Evolutionary conservation across 331 rosid genomes (phyloP), one percentile per base, ranked within the genome.

Genomic region (Phaseolus coccineus): DNA sequence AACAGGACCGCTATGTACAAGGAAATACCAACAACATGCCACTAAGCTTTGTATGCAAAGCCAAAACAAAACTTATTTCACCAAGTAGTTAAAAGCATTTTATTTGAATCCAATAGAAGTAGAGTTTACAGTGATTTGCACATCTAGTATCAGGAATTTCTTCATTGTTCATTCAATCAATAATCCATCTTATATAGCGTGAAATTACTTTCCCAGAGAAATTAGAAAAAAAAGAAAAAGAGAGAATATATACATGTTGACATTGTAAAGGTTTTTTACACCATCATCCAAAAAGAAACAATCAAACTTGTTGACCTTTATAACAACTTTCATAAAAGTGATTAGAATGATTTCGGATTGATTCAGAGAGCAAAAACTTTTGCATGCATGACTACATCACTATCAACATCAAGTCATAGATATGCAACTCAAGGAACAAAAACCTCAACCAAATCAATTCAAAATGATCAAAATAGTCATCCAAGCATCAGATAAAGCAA

Each of bases 401-500:
- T 22, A 73, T 70, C 9, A 27, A 65, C 69, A 64, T 27, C 48
- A 74, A 55, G 14, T 46, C 68, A 51, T 76, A 14, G 46, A 47
- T 1, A 80, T 9, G 15, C 19, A 30, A 30, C 42, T 61, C 42
- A 30, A 63, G 37, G 69, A 16, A 63, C 0, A 16, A 46, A 12
- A 46, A 46, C 16, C 51, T 46, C 51, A 46, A 46, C 51, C 51
- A 46, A 46, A 56, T 8, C 28, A 42, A 53, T 73, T 57, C 6
- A 15, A 14, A 15, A 14, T 10, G 37, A 64, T 63, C 56, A 79
- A 35, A 52, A 22, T 22, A 30, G 65, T 24, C n/a, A 72, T 65
- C 14, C 53, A 78, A 73, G 69, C 15, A 71, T 1, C 67, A 69
- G 19, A 79, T 13, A 74, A 71, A 68, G 28, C 8, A 70, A 79